These are phyloP conservation scores for Bidens hawaiensis DNA, from an alignment of 140 eudicot species.

Conservation along the genomic window DNA sequence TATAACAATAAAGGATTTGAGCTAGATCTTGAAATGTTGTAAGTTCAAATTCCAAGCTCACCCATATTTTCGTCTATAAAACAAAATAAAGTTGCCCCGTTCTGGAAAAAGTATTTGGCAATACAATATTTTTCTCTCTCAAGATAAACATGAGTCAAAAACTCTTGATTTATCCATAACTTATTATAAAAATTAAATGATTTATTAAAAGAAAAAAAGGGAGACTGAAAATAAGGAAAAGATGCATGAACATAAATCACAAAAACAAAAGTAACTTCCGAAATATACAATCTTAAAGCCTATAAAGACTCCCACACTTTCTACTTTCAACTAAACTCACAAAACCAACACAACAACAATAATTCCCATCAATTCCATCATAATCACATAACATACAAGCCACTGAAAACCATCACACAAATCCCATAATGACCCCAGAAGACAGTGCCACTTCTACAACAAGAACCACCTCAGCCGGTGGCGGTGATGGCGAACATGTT, in stretches of 20 bases:
- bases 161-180: too few relatives aligned
- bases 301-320: conserved; percentile 26
- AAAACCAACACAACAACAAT: too few relatives aligned
- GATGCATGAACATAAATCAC: conserved; percentile 15
- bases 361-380: neutral
- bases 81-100: too few relatives aligned
- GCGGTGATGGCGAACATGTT: conserved; percentile 21
- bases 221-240: conserved; percentile 21
- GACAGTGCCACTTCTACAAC: conserved; percentile 20
- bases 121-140: too few relatives aligned
- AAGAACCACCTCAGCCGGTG: conserved; percentile 1
- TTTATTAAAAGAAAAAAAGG: neutral
- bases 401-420: neutral
- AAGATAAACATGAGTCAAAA: too few relatives aligned
- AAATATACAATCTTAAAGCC: conserved; percentile 32
- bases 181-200: neutral
- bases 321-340: conserved; percentile 13
- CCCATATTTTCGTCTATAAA: too few relatives aligned
- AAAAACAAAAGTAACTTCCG: conserved; percentile 22
- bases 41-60: too few relatives aligned
- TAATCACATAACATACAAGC: neutral
- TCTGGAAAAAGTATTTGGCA: too few relatives aligned
- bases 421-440: conserved; percentile 41
- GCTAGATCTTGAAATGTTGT: too few relatives aligned
- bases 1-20: too few relatives aligned